Conservation (phyloP, 2,329 filamentous ascomycete genomes). For the Leptographium procerum region DNA sequence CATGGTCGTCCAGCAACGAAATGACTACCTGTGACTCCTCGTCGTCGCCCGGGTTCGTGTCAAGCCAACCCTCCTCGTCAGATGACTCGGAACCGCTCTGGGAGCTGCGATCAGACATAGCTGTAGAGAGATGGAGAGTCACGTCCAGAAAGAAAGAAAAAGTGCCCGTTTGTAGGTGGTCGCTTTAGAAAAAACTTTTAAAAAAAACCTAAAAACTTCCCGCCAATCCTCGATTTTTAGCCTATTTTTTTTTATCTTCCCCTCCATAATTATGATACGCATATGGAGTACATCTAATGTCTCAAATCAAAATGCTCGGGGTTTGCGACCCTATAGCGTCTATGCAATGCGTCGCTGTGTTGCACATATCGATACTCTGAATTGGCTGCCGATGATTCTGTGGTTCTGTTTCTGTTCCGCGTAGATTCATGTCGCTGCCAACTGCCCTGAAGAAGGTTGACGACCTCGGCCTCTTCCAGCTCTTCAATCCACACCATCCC, state of each 20-base stretch:
- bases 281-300: background rate
- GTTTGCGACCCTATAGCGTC: background rate
- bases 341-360: background rate
- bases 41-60: slow-evolving; percentile 39
- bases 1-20: slow-evolving; percentile 55
- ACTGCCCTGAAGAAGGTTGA: background rate
- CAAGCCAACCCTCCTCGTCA: slow-evolving; percentile 24
- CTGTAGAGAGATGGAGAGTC: background rate
- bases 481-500: slow-evolving; percentile 23
- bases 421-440: background rate
- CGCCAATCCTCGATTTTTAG: background rate
- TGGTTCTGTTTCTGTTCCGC: background rate
- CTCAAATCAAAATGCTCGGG: background rate
- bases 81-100: slow-evolving; percentile 23
- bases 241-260: background rate
- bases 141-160: background rate
- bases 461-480: slow-evolving; percentile 14
- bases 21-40: slow-evolving; percentile 49
- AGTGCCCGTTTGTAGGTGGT: background rate
- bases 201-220: too few species aligned
- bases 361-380: background rate
- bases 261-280: background rate
- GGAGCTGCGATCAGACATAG: slow-evolving; percentile 7
- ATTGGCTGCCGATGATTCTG: background rate
- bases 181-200: background rate